These are phyloP conservation scores for Boletus pseudo-olivaceus DNA, from an alignment of 768 basidiomycete species.

Conservation along the genomic window DNA sequence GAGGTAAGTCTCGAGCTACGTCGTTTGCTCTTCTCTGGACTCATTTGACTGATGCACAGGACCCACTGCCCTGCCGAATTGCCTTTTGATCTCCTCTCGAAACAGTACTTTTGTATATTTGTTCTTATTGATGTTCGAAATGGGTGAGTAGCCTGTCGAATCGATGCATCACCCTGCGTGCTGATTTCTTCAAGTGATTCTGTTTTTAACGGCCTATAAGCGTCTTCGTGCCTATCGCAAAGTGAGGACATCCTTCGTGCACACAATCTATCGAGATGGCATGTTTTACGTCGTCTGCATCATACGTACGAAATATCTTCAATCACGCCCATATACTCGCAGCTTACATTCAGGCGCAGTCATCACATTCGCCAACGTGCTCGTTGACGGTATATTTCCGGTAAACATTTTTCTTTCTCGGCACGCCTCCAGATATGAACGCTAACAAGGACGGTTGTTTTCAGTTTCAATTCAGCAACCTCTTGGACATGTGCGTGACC, in stretches of 20 bases:
- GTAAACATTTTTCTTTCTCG: not conserved
- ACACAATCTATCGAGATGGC: conserved; percentile 11
- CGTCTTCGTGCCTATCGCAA: conserved; percentile 3
- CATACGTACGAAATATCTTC: conserved; percentile 2
- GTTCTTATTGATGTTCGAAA: conserved; percentile 10
- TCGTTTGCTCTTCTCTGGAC: too few relatives aligned
- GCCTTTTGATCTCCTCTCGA: not conserved
- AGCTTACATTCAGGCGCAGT: conserved; percentile 3
- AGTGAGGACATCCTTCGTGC: not conserved
- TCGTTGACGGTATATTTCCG: conserved; percentile 7
- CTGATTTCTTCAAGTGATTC: not conserved
- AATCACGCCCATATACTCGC: too few relatives aligned
- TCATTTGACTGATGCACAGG: not conserved
- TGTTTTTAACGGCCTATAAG: conserved; percentile 8
- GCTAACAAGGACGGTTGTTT: not conserved
- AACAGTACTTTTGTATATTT: conserved; percentile 7
- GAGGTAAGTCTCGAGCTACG: not conserved
- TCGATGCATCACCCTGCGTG: not conserved
- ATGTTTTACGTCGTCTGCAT: conserved; percentile 20
- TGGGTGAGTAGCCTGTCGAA: not conserved
- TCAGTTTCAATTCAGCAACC: conserved; percentile 3
- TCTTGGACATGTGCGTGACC: conserved; percentile 3
- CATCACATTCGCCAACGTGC: conserved; percentile 14
- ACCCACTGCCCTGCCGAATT: not conserved
- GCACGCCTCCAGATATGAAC: not conserved